Percentiles rank a stretch among this genome's conserved stretches.
These are phyloP conservation scores for Pseudogymnoascus sp. DNA, from an alignment of 2,329 filamentous ascomycete species.

Conservation along the genomic window DNA sequence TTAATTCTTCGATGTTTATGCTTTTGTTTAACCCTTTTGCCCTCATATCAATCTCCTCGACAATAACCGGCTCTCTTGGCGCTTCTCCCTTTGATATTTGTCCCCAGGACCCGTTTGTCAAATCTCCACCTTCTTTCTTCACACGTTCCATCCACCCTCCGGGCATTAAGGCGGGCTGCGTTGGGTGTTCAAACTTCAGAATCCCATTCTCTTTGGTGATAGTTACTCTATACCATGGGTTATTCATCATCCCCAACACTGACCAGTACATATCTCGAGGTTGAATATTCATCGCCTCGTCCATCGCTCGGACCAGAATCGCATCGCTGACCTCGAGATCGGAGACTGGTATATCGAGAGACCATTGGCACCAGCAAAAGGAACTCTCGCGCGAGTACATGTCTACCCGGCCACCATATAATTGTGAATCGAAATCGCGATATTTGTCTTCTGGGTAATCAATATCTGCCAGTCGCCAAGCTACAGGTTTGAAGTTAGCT, in stretches of 20 bases:
- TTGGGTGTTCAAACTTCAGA: slow-evolving; percentile 81
- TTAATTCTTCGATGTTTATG: slow-evolving; percentile 66
- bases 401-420: slow-evolving; percentile 72
- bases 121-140: slow-evolving; percentile 72
- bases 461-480: slow-evolving; percentile 70
- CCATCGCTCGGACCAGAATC: slow-evolving; percentile 79
- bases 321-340: slow-evolving; percentile 60
- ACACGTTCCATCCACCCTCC: slow-evolving; percentile 93
- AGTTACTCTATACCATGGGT: slow-evolving; percentile 80
- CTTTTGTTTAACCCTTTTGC: slow-evolving; percentile 54
- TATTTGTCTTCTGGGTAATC: slow-evolving; percentile 83
- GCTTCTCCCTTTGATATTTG: slow-evolving; percentile 52
- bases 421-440: slow-evolving; percentile 52
- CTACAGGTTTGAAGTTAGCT: neutral
- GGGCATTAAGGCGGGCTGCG: slow-evolving; percentile 65
- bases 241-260: slow-evolving; percentile 96
- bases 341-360: slow-evolving; percentile 55
- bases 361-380: slow-evolving; percentile 94
- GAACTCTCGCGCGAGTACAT: slow-evolving; percentile 72
- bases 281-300: slow-evolving; percentile 78
- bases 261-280: slow-evolving; percentile 95
- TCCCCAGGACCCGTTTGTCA: slow-evolving; percentile 79
- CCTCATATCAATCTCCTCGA: slow-evolving; percentile 69
- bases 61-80: slow-evolving; percentile 35
- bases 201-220: slow-evolving; percentile 59